phyloP scores from a whole-genome alignment of 139 green algal genomes.

The Chlorella vulgaris region DNA sequence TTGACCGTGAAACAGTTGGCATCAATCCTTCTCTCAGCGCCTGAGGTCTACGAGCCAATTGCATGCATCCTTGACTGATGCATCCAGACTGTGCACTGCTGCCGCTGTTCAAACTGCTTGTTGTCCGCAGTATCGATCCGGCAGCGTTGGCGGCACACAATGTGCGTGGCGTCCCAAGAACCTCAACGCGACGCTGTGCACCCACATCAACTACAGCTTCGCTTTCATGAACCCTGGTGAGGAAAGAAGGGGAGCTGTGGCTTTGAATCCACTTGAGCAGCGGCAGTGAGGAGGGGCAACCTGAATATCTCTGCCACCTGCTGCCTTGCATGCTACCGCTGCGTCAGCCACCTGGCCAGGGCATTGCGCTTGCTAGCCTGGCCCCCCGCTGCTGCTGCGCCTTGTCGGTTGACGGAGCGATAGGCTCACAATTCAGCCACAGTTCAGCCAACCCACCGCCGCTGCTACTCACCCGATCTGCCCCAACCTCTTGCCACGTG shows the following conservation, averaged over 20 bases:
- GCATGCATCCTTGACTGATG: no score
- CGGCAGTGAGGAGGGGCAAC: background rate
- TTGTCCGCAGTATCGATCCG: slow-evolving; percentile 18
- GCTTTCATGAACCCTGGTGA: slow-evolving; percentile 33
- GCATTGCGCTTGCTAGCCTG: no score
- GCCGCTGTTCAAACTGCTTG: background rate
- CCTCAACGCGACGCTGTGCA: slow-evolving; percentile 28
- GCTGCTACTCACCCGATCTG: background rate
- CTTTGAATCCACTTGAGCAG: no score
- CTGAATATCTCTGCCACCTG: background rate
- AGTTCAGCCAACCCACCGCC: no score
- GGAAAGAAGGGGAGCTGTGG: background rate
- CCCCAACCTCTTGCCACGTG: background rate
- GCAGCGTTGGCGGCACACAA: background rate
- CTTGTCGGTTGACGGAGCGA: background rate
- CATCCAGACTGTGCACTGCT: no score
- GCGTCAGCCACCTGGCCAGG: no score
- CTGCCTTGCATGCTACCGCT: background rate
- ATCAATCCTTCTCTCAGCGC: no score
- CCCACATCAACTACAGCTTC: slow-evolving; percentile 33
- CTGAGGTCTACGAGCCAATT: no score
- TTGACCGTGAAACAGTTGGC: no score
- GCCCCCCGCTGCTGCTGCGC: background rate
- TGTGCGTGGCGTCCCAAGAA: slow-evolving; percentile 19
- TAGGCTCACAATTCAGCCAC: no score